Conservation (phyloP, 2,329 filamentous ascomycete species). For the Cladophialophora chaetospira region DNA sequence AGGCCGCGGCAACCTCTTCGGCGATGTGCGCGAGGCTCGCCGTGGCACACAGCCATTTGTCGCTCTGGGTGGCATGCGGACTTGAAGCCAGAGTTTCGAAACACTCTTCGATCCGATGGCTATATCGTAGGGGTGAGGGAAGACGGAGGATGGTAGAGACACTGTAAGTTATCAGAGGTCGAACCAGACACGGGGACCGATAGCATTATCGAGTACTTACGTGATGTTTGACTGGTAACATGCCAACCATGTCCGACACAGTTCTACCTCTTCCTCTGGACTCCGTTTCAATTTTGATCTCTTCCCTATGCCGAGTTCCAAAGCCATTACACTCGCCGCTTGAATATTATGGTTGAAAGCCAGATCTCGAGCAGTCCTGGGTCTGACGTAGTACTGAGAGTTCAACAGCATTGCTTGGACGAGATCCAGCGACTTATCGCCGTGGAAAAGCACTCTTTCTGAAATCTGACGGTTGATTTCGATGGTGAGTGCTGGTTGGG, state of each 20-base stretch:
- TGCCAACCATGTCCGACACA: slow-evolving; percentile 59
- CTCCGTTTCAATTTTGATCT: slow-evolving; percentile 44
- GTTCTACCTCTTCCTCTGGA: slow-evolving; percentile 56
- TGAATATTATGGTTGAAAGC: slow-evolving; percentile 88
- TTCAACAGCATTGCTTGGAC: slow-evolving; percentile 74
- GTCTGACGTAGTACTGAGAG: slow-evolving; percentile 80
- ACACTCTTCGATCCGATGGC: slow-evolving; percentile 64
- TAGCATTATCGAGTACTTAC: slow-evolving; percentile 36
- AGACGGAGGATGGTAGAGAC: slow-evolving; percentile 60
- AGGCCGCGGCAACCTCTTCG: slow-evolving; percentile 68
- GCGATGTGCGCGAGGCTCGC: slow-evolving; percentile 61
- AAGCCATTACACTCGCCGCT: slow-evolving; percentile 75
- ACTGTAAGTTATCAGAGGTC: slow-evolving; percentile 43
- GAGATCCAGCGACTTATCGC: slow-evolving; percentile 80
- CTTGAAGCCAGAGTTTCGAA: slow-evolving; percentile 58
- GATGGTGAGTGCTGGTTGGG: slow-evolving; percentile 64
- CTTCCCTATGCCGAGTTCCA: slow-evolving; percentile 76
- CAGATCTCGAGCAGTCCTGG: slow-evolving; percentile 77
- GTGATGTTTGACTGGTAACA: slow-evolving; percentile 59
- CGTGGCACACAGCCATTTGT: slow-evolving; percentile 58
- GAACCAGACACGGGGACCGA: neutral
- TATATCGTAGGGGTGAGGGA: slow-evolving; percentile 61
- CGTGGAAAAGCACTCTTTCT: slow-evolving; percentile 71
- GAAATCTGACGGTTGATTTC: slow-evolving; percentile 73
- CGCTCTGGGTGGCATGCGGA: slow-evolving; percentile 56